These are phyloP conservation scores for Salvia rosmarinus DNA, from an alignment of 257 asterid genomes.

Conservation along the genomic window DNA sequence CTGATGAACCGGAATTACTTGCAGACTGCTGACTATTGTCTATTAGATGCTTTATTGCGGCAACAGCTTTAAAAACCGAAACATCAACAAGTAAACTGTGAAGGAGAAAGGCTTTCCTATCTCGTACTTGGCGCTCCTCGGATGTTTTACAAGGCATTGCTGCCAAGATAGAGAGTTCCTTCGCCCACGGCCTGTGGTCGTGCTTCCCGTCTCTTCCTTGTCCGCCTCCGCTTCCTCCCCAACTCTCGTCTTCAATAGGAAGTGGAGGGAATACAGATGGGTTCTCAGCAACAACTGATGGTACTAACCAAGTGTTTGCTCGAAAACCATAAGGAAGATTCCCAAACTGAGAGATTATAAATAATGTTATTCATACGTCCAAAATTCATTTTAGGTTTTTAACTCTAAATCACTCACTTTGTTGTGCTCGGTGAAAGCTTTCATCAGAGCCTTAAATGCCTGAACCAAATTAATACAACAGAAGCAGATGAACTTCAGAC, in stretches of 20 bases:
- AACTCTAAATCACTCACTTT: conserved; percentile 56
- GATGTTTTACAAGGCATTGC: conserved; percentile 80
- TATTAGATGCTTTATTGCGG: conserved; percentile 49
- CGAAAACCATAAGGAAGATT: conserved; percentile 85
- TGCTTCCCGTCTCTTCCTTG: conserved; percentile 63
- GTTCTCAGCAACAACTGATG: conserved; percentile 61
- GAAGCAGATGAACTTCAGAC: conserved; percentile 3
- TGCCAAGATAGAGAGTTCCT: conserved; percentile 64
- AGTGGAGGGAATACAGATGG: conserved; percentile 64
- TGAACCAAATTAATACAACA: conserved; percentile 35
- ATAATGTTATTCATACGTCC: conserved; percentile 20
- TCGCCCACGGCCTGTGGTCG: conserved; percentile 65
- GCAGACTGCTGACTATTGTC: conserved; percentile 37
- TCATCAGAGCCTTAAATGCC: conserved; percentile 77
- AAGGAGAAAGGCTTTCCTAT: conserved; percentile 78
- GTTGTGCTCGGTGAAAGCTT: conserved; percentile 81
- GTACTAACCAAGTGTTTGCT: conserved; percentile 82
- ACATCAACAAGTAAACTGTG: conserved; percentile 78
- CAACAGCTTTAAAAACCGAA: conserved; percentile 66
- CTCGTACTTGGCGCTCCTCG: conserved; percentile 72
- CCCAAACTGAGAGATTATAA: conserved; percentile 58
- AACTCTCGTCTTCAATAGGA: conserved; percentile 72
- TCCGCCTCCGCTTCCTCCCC: conserved; percentile 93
- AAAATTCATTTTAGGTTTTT: not conserved
- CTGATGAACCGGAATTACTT: conserved; percentile 34